Evolutionary conservation across 2,329 filamentous ascomycete species (phyloP), one percentile per base, ranked within the genome.

Genomic region (Cercospora sesami): DNA sequence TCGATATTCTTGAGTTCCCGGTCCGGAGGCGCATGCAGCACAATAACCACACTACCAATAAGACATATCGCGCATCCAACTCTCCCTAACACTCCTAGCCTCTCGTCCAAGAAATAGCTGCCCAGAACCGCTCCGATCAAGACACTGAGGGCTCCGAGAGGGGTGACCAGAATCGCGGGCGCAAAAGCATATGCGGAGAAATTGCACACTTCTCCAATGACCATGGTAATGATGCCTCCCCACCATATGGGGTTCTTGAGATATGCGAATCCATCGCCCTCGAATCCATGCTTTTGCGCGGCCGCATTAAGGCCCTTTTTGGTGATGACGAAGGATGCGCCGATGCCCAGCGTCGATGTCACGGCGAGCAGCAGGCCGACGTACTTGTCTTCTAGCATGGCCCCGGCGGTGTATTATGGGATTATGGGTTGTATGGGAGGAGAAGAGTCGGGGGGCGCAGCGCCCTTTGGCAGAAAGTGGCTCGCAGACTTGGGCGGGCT

Each of bases 171-270:
- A 80, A 99, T 99, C n/a, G 95, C 96, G 48, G 95, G 95, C 73
- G 95, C 95, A 81, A 98, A 99, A 7, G 95, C 95, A 79, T 99
- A 99, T 70, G 95, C 95, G 61, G 94, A 94, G 79, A 99, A 99
- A 81, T 99, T 99, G 82, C 93, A 96, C 67, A 97, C 84, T 82
- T 99, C 95, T 77, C 95, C 95, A 55, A 96, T 82, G 69, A 93
- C 91, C 87, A 99, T 88, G 77, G 93, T 96, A 73, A 90, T 83
- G 74, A 98, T 97, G 73, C 95, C 95, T 67, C 88, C 92, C 95
- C 95, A 99, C 95, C 95, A 99, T 75, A 94, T 85, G n/a, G 94
- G 94, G 79, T 92, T 98, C 79, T 90, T 92, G 67, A 99, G 81
- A 81, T 99, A 99, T 78, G 93, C 90, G 80, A 92, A 99, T 67